Evolutionary conservation across 2,329 filamentous ascomycete genomes (phyloP), one percentile per base, ranked within the genome.

Genomic region (Alternaria sp.): DNA sequence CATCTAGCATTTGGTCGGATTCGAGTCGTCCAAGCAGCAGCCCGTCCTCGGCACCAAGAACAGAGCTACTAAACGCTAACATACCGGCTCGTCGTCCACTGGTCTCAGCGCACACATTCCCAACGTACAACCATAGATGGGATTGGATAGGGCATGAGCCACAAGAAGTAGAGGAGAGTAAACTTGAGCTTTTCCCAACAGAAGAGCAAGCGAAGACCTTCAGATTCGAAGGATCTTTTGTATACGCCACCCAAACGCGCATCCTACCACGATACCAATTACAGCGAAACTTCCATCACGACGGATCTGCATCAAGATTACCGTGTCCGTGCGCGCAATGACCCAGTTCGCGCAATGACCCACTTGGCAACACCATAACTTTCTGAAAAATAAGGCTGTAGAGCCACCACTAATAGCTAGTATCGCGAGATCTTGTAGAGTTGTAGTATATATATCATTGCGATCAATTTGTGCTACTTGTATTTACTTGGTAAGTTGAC

Each of bases 201-300:
- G 67, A 68, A 37, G 48, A 60, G 4, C 60, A 62, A 23, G 64
- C 61, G 8, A 54, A 39, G 8, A 60, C 49, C 14, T 69, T 70
- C 52, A 58, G 60, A 3, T 56, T 71, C 17, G 37, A 57, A 9
- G 60, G 40, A 3, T 56, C 63, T 3, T 60, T 73, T 34, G 54
- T 73, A 26, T 70, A 70, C 45, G 54, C 65, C 8, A 66, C 60
- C 3, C 52, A 51, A 31, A 67, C 62, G 23, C 61, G 56, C 23
- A 60, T 56, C 36, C 28, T 62, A 8, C 69, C 70, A 8, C 53
- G 65, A 26, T 73, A 72, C 51, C 70, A 73, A 45, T 14, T 73
- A 28, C 53, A 63, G 17, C 62, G 63, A 45, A 60, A 66, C 0
- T 58, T 62, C 31, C 60, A 59, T 7, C 50, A 41, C 2, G 49